Percentiles rank a stretch among this genome's conserved stretches.
Conservation (phyloP, 2,329 filamentous ascomycete genomes). For the Aspergillus calidoustus region DNA sequence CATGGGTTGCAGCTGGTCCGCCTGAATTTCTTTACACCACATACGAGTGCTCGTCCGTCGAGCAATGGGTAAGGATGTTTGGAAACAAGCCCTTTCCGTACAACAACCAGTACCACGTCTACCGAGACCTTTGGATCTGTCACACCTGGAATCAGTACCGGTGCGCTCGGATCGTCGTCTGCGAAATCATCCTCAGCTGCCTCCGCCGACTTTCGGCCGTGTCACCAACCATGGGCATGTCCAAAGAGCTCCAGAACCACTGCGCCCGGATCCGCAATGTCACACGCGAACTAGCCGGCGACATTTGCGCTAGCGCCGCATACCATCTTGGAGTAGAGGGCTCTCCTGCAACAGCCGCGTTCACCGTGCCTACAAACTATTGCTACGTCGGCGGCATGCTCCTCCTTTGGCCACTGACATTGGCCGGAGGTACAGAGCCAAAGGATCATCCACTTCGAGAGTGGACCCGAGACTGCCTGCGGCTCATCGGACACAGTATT, state of each 20-base stretch:
- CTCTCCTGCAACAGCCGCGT: constrained; percentile 5
- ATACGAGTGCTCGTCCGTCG: constrained; percentile 26
- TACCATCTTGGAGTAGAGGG: constrained; percentile 37
- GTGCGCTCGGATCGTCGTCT: constrained; percentile 60
- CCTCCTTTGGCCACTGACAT: constrained; percentile 44
- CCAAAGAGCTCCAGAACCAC: constrained; percentile 37
- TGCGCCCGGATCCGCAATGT: constrained; percentile 35
- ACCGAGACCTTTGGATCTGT: constrained; percentile 58
- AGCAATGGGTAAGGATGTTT: constrained; percentile 42
- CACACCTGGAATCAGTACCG: constrained; percentile 65
- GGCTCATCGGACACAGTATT: constrained; percentile 40
- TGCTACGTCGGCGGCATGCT: constrained; percentile 39
- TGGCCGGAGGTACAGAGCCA: constrained; percentile 40
- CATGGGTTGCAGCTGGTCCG: constrained; percentile 37
- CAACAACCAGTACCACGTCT: constrained; percentile 59
- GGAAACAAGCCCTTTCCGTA: constrained; percentile 43
- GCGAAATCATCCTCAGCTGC: constrained; percentile 51
- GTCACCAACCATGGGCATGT: constrained; percentile 25
- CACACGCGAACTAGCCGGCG: constrained; percentile 35
- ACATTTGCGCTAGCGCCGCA: constrained; percentile 45
- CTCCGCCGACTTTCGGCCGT: constrained; percentile 32
- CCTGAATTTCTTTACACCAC: constrained; percentile 35
- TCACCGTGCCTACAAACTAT: constrained; percentile 28
- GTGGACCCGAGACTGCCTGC: constrained; percentile 40
- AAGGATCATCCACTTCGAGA: constrained; percentile 31